Evolutionary conservation across 2,329 filamentous ascomycete genomes (phyloP), one percentile per base, ranked within the genome.

Genomic region (Venturia pyrina): DNA sequence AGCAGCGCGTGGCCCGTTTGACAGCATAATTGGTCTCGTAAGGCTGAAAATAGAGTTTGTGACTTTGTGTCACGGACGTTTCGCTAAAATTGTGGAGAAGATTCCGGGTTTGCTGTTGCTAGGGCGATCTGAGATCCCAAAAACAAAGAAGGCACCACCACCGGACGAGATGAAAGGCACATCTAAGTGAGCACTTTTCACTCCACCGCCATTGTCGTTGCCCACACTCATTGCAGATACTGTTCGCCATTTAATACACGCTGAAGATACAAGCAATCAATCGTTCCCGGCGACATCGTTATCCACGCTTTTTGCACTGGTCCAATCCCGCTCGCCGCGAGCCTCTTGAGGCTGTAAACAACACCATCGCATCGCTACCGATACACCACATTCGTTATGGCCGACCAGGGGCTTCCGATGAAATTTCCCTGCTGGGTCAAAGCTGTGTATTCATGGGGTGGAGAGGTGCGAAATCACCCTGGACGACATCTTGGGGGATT

Each of bases 381-480:
- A 37, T n/a, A 37, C 32, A 59, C 53, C 53, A 40, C 53, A 59
- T n/a, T 59, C 53, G 19, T 37, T 59, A 59, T 59, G 53, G 53
- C 15, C 28, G 53, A 59, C 53, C 53, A 59, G 32, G 28, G 24
- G 15, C 53, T 59, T 59, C 92, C 91, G 15, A 86, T 83, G 73
- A 87, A 86, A 72, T 96, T 96, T 75, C 92, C 92, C 66, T 96
- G 91, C 78, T 96, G 91, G 91, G 93, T 89, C 75, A 86, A 91
- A 77, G 92, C 92, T 48, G 85, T 96, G 56, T 96, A 96, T 77
- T 96, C 91, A 21, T 96, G 91, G 90, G 91, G 91, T 77, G 92
- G 92, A 80, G 92, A 96, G 74, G 77, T 78, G 69, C 67, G 75
- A 73, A 59, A 17, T 43, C 17, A 34, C 15, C 10, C 24, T 21